Base-by-base conservation (phyloP, 129 eudicot species). In the carrot (Daucus carota) region DNA sequence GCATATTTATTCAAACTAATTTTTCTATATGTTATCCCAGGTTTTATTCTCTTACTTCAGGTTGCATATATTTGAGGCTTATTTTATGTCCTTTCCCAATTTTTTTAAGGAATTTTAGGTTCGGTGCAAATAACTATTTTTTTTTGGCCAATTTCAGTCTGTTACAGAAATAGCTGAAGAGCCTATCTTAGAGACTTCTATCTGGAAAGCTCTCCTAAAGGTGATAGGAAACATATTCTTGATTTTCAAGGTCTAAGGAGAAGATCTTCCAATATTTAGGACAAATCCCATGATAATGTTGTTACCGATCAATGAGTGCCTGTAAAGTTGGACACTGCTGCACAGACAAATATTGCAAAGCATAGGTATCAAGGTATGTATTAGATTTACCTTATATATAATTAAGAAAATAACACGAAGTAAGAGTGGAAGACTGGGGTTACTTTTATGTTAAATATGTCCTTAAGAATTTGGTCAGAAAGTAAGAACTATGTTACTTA, bases 351-450 rank as follows among this genome's bases (percentile, higher is more conserved):
- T 79, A 93, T 93, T 76, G 78, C 84, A 65, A 93, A 93, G 85
- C 98, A 93, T 86, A n/a, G n/a, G n/a, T n/a, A n/a, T n/a, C n/a
- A n/a, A 90, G 97, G 98, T 93, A 81, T 28, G 6, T 42, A 71
- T n/a, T 38, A 20, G 9, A 40, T 14, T 68, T 68, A 1, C 70
- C 70, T 29, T 5, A 0, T 1, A 12, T 28, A 28, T 20, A 26
- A 29, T 33, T 33, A 31, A 14, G 11, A 34, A 16, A 13, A 67
- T 14, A 2, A 67, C 10, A 67, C 4, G 6, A 66, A 34, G 8
- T 33, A 1, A 32, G 42, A 15, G 6, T 7, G 43, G 16, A n/a
- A 67, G 24, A 67, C 28, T 3, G 43, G 42, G n/a, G 26, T 7
- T 16, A 9, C 20, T 69, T 2, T 15, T 70, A 36, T 36, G 41